Base-by-base conservation (phyloP, 768 basidiomycete species). In the Suillus variegatus region DNA sequence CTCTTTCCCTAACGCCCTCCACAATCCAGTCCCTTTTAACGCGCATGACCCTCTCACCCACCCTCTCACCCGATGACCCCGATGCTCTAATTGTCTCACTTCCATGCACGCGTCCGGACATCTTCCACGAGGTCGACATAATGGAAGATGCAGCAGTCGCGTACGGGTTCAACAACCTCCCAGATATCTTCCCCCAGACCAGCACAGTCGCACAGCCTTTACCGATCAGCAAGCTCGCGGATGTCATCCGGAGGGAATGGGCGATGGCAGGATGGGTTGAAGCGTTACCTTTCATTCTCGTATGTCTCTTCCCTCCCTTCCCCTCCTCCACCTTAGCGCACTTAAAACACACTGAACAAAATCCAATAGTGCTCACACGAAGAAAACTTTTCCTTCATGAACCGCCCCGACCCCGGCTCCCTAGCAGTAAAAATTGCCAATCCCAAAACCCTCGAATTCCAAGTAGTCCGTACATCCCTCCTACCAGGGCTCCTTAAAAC, bases 111-210 rank as follows among this genome's bases (percentile, higher is more conserved):
- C 88, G 97, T 44, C 95, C 97, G 1, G 97, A 99, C 74, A 98
- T 99, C 69, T 81, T 99, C 63, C 97, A 99, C 75, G 95, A 99
- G 76, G 97, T 96, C 73, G 97, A 99, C 75, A 86, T 99, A 74
- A 92, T 99, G 90, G 97, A 99, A 75, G 97, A 99, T 68, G 94
- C 91, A 2, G 97, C 97, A 12, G 93, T 99, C 69, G 97, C 95
- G 1, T 97, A 96, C 74, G 97, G 97, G 2, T 99, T 95, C 84
- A 98, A 99, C 81, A 97, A 97, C 71, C 84, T 99, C 35, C 93
- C 94, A 2, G 86, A 93, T 71, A 89, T 87, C 16, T 95, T 99
- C 86, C 97, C 97, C 1, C 80, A 88, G 8, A 97, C 96, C 20
- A 96, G 91, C 75, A 99, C 97, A 8, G 93, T 99, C 46, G 97